Evolutionary conservation across 768 basidiomycete species (phyloP).

Genomic region (Kwoniella bestiolae): DNA sequence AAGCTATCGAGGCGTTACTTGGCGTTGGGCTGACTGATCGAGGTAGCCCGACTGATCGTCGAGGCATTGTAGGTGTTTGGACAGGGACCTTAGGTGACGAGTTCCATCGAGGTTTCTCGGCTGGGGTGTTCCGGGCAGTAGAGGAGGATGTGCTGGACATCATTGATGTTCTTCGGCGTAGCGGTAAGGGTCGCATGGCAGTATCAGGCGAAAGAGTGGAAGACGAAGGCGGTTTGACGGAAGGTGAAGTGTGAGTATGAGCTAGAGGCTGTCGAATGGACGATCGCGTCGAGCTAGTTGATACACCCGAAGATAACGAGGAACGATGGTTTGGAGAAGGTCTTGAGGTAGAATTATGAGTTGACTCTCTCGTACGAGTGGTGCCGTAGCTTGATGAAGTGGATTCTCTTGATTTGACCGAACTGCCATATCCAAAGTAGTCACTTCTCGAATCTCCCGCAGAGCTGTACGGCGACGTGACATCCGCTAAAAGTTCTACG

Average conservation of each 20-base stretch:
- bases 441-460: conserved; percentile 13
- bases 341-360: neutral
- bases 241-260: conserved; percentile 3
- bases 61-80: conserved; percentile 15
- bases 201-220: conserved; percentile 18
- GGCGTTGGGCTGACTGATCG: conserved; percentile 36
- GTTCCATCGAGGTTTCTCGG: conserved; percentile 44
- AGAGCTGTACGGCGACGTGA: conserved; percentile 16
- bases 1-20: conserved; percentile 21
- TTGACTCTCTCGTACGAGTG: conserved; percentile 8
- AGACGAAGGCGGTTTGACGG: conserved; percentile 12
- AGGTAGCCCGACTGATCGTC: conserved; percentile 1
- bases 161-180: conserved; percentile 13
- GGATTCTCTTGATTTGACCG: conserved; percentile 11
- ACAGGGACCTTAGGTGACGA: conserved; percentile 23
- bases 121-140: conserved; percentile 14
- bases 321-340: conserved; percentile 19
- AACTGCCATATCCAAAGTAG: conserved; percentile 14
- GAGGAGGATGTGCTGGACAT: conserved; percentile 14
- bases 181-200: conserved; percentile 1
- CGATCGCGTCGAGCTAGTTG: conserved; percentile 22
- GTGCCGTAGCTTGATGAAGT: conserved; percentile 13
- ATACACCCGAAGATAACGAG: conserved; percentile 28
- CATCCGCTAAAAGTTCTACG: conserved; percentile 28
- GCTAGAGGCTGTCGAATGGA: neutral